Conservation (phyloP, 306 rosid genomes). For the Prunus persica region Prunus_persica_NCBIv2 NC_034013.1:15725501-15726000, state of each 20-base stretch:
- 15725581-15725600: slow-evolving; percentile 1
- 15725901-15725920: slow-evolving; percentile 10
- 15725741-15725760: slow-evolving; percentile 14
- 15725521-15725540: slow-evolving; percentile 20
- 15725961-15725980: slow-evolving; percentile 20
- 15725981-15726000: slow-evolving; percentile 17
- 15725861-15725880: slow-evolving; percentile 27
- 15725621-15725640: not conserved
- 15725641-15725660: slow-evolving; percentile 16
- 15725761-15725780: slow-evolving; percentile 11
- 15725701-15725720: slow-evolving; percentile 2
- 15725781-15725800: slow-evolving; percentile 20
- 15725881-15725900: slow-evolving; percentile 22
- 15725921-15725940: slow-evolving; percentile 19
- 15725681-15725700: slow-evolving; percentile 21
- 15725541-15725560: slow-evolving; percentile 16
- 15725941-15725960: slow-evolving; percentile 10
- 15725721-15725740: slow-evolving; percentile 21
- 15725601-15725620: slow-evolving; percentile 17
- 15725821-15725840: slow-evolving; percentile 1
- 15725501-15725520: slow-evolving; percentile 6
- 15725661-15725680: slow-evolving; percentile 25
- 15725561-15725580: slow-evolving; percentile 22
- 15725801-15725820: slow-evolving; percentile 18
- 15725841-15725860: slow-evolving; percentile 21